These are phyloP conservation scores for Thelonectria olida DNA, from an alignment of 2,329 filamentous ascomycete genomes.

Conservation along the genomic window DNA sequence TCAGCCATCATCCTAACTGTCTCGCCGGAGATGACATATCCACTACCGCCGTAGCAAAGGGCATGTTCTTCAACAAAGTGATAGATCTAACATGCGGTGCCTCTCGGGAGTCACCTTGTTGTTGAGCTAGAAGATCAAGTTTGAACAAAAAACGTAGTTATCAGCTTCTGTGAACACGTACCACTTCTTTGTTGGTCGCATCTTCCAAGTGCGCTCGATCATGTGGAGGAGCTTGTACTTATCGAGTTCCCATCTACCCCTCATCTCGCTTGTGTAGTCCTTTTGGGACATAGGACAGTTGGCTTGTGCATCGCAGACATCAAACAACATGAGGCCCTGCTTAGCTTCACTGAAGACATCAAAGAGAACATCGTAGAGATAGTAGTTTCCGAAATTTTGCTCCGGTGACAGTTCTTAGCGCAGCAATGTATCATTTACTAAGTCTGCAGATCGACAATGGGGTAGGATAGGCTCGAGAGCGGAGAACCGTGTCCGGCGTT, in stretches of 20 bases:
- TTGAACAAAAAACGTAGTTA: constrained; percentile 66
- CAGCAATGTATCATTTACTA: too few relatives aligned
- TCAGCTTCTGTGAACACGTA: constrained; percentile 69
- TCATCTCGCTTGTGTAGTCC: constrained; percentile 48
- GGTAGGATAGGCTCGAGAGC: too few relatives aligned
- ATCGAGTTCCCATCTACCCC: constrained; percentile 62
- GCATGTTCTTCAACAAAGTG: constrained; percentile 53
- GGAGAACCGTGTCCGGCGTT: too few relatives aligned
- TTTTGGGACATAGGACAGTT: constrained; percentile 58
- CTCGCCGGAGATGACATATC: constrained; percentile 63
- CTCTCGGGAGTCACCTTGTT: constrained; percentile 52
- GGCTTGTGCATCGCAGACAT: constrained; percentile 55
- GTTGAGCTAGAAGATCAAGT: constrained; percentile 60
- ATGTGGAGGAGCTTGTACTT: constrained; percentile 71
- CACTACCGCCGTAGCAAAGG: constrained; percentile 68
- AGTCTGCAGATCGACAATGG: too few relatives aligned
- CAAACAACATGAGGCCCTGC: constrained; percentile 53
- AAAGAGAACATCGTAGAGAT: constrained; percentile 53
- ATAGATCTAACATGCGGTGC: constrained; percentile 60
- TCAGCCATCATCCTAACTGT: constrained; percentile 60
- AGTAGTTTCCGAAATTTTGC: constrained; percentile 58
- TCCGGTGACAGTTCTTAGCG: constrained; percentile 46
- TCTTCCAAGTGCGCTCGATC: constrained; percentile 62
- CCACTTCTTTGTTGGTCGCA: constrained; percentile 64
- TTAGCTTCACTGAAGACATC: constrained; percentile 48